phyloP scores from a whole-genome alignment of 768 basidiomycete species.

The Lyophyllum atratum region DNA sequence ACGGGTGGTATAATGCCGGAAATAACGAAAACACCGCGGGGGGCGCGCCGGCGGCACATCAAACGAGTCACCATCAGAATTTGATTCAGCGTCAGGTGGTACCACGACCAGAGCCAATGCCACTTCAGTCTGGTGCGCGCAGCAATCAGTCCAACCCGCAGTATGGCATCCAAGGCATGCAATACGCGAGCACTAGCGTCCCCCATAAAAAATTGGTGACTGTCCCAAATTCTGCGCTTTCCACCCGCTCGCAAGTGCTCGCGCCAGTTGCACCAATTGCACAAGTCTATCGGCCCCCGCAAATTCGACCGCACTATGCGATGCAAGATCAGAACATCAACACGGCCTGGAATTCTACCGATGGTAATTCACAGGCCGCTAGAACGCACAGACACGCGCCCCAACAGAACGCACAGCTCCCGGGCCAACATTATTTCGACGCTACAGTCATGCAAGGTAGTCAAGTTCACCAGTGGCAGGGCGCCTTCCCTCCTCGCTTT shows the following conservation, averaged over 20 bases:
- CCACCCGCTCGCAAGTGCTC: background rate
- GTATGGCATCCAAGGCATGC: background rate
- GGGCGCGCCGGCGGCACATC: background rate
- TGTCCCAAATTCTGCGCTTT: background rate
- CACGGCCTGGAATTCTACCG: constrained; percentile 4
- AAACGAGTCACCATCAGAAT: constrained; percentile 6
- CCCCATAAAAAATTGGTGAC: background rate
- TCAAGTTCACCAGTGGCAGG: background rate
- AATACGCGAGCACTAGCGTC: background rate
- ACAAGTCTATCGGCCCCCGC: constrained; percentile 6
- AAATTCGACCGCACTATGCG: background rate
- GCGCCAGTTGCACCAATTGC: background rate
- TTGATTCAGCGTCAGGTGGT: background rate
- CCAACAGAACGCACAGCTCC: background rate
- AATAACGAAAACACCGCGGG: background rate
- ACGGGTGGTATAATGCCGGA: background rate
- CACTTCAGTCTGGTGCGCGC: background rate
- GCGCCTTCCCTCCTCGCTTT: background rate
- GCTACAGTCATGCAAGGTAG: background rate
- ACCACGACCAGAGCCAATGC: background rate
- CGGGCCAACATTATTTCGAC: background rate
- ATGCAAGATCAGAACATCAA: constrained; percentile 15
- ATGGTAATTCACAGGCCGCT: background rate
- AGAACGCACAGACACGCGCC: background rate
- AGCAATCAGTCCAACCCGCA: background rate